Evolutionary conservation across 2,329 filamentous ascomycete genomes (phyloP).

Genomic region (Aplosporella prunicola): DNA sequence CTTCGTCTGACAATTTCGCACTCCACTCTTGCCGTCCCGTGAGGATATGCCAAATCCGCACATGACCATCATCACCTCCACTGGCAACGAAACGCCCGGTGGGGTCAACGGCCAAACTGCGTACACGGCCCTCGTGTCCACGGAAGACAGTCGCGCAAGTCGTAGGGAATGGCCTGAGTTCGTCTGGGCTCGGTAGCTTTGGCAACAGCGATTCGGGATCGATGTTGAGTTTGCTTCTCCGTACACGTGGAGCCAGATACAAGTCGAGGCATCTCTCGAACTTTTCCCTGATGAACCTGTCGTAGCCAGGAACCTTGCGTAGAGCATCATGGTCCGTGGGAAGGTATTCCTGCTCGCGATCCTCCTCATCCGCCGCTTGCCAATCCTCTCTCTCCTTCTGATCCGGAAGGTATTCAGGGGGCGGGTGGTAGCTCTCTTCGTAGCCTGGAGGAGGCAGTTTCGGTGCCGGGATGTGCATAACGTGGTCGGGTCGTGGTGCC

Average conservation of each 20-base stretch:
- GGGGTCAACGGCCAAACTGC: constrained; percentile 76
- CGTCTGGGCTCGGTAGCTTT: constrained; percentile 85
- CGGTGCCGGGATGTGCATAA: constrained; percentile 91
- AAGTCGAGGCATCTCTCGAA: constrained; percentile 94
- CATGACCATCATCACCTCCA: constrained; percentile 87
- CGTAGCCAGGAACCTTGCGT: constrained; percentile 86
- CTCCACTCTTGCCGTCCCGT: constrained; percentile 85
- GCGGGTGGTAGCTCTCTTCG: constrained; percentile 93
- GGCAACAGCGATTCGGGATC: constrained; percentile 87
- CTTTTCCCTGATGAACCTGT: constrained; percentile 82
- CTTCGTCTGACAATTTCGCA: constrained; percentile 63
- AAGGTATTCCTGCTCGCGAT: constrained; percentile 80
- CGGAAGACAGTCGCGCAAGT: constrained; percentile 77
- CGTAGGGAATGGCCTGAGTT: constrained; percentile 90
- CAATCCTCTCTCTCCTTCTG: constrained; percentile 75
- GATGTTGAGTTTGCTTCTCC: constrained; percentile 92
- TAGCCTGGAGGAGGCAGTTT: constrained; percentile 90
- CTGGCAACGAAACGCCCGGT: constrained; percentile 78
- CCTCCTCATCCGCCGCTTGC: constrained; percentile 80
- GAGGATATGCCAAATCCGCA: constrained; percentile 79
- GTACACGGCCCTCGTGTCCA: constrained; percentile 81
- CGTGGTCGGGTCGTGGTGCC: constrained; percentile 67
- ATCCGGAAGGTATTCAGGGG: constrained; percentile 84
- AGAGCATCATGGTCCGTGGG: constrained; percentile 74
- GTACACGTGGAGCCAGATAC: constrained; percentile 84